phyloP scores from a whole-genome alignment of 2,329 filamentous ascomycete genomes.

The Aspergillaceae sp. region DNA sequence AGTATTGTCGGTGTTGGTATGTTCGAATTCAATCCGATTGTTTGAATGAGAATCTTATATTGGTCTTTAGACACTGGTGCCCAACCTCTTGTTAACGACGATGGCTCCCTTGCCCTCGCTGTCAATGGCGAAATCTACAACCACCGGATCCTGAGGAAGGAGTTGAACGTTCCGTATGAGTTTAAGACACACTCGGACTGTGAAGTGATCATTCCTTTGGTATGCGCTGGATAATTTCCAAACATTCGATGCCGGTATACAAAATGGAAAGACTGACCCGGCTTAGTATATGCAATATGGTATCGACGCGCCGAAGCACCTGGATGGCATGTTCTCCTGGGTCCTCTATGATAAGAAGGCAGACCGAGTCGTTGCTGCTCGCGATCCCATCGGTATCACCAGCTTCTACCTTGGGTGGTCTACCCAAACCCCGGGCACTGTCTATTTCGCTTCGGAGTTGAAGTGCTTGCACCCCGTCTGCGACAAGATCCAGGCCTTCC shows the following conservation, averaged over 20 bases:
- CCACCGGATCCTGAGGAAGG: slow-evolving; percentile 88
- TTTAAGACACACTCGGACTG: slow-evolving; percentile 99
- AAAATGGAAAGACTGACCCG: slow-evolving; percentile 10
- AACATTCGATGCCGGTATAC: background rate
- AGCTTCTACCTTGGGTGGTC: slow-evolving; percentile 95
- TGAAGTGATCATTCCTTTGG: slow-evolving; percentile 96
- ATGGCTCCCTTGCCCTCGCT: slow-evolving; percentile 78
- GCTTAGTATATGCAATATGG: slow-evolving; percentile 80
- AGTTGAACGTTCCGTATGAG: slow-evolving; percentile 72
- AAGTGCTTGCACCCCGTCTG: slow-evolving; percentile 90
- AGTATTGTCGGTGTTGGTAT: slow-evolving; percentile 93
- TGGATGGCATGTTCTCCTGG: slow-evolving; percentile 99
- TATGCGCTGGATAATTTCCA: slow-evolving; percentile 39
- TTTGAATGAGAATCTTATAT: background rate
- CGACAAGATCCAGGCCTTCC: slow-evolving; percentile 90
- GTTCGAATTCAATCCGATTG: slow-evolving; percentile 19
- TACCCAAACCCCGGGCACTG: slow-evolving; percentile 69
- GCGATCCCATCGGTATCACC: slow-evolving; percentile 94
- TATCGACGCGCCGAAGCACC: slow-evolving; percentile 80
- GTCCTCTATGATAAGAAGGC: slow-evolving; percentile 93
- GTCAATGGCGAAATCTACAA: slow-evolving; percentile 99
- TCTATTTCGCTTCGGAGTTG: slow-evolving; percentile 95
- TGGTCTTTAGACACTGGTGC: slow-evolving; percentile 71
- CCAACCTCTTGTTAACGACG: slow-evolving; percentile 87
- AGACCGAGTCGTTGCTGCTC: slow-evolving; percentile 84